These are phyloP conservation scores for Balakata baccata DNA, from an alignment of 345 rosid species.

Conservation along the genomic window DNA sequence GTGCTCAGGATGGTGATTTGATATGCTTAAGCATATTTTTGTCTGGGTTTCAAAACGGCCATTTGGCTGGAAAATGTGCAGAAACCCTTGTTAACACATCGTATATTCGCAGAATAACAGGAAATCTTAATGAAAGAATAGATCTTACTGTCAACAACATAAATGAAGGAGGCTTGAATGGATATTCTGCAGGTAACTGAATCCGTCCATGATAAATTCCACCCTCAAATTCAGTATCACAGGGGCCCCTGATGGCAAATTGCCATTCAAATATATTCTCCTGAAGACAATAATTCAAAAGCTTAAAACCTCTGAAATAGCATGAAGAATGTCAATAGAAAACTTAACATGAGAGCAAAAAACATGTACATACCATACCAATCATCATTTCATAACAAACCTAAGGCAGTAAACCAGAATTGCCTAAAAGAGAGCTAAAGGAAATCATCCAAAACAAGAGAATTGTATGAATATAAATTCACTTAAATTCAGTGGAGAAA, in stretches of 20 bases:
- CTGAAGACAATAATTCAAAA: conserved; percentile 33
- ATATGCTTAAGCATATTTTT: conserved; percentile 91
- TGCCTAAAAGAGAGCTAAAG: too few relatives aligned
- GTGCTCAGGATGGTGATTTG: conserved; percentile 97
- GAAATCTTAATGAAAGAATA: background rate
- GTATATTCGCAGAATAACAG: background rate
- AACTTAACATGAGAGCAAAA: background rate
- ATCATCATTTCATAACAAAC: background rate
- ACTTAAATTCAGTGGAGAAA: background rate
- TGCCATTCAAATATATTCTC: conserved; percentile 99
- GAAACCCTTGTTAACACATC: conserved; percentile 15
- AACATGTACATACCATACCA: background rate
- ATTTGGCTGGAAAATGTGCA: conserved; percentile 57
- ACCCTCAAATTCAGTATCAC: conserved; percentile 85
- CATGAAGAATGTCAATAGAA: background rate
- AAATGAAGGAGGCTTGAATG: conserved; percentile 98
- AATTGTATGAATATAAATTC: background rate
- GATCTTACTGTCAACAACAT: conserved; percentile 70
- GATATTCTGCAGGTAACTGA: conserved; percentile 91
- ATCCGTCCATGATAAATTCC: conserved; percentile 98
- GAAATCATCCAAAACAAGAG: background rate
- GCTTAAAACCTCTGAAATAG: background rate
- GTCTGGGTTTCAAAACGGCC: conserved; percentile 95
- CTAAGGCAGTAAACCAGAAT: background rate
- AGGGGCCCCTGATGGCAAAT: conserved; percentile 83